Evolutionary conservation across 345 rosid genomes (phyloP), one percentile per base, ranked within the genome.

Genomic region (Citropsis articulata): DNA sequence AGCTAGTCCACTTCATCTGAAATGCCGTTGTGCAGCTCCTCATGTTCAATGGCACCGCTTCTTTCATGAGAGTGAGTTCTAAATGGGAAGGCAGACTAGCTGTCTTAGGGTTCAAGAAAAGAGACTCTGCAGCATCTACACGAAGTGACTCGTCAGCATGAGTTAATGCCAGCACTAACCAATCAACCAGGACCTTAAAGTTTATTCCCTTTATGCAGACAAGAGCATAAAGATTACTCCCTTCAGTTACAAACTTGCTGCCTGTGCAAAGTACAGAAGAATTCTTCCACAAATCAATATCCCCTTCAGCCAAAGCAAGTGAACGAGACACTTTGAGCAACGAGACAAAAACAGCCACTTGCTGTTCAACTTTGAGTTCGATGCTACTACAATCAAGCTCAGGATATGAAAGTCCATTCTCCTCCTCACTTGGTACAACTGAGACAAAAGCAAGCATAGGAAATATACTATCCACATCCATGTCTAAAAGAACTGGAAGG

Each of bases 1-100:
- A 79, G 89, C 96, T 93, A 76, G 88, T 88, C 99, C 97, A 95
- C 81, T 95, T 95, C 99, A 95, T 95, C 89, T 95, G 99, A 86
- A 95, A 95, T 75, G 94, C 93, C 22, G 98, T 86, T 69, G 98
- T 93, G 80, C 93, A 87, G 80, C 94, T 91, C 84, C 99, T 88
- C 99, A 95, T 95, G 90, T 95, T 95, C 89, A 95, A 77, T 69
- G 98, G 99, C 68, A 95, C 87, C 19, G 94, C 90, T 82, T 90
- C 89, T 84, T 88, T 90, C 88, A 95, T 80, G 69, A 95, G 87
- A 81, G 84, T 79, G 30, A 95, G 92, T 87, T 95, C 99, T 66
- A 95, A 89, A 77, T 80, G 86, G 40, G 98, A 95, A 69, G 99
- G 98, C 71, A 95, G 90, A 86, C 93, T 90, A 63, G 98, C 75